These are phyloP conservation scores for Skeletonema costatum DNA, from an alignment of 108 stramenopile species.

Conservation along the genomic window DNA sequence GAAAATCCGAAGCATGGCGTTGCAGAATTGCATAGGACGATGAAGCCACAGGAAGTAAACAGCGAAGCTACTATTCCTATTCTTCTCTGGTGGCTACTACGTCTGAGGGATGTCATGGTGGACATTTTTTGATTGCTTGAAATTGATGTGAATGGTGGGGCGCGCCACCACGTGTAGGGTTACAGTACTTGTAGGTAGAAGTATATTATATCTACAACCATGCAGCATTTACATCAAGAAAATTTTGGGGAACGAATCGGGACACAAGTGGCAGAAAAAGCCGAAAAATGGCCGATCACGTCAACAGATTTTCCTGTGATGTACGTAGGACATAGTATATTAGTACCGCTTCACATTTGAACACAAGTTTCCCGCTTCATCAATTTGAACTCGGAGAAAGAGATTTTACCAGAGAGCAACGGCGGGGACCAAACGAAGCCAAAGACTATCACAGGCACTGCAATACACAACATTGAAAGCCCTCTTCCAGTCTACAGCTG, in stretches of 20 bases:
- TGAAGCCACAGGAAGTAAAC: background rate
- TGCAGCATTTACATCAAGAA: background rate
- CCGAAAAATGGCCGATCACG: no score
- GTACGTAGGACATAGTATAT: background rate
- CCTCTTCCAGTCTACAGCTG: no score
- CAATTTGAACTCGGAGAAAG: background rate
- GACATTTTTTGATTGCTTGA: background rate
- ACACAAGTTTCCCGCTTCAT: background rate
- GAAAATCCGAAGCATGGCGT: background rate
- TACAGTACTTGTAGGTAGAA: background rate
- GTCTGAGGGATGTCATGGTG: background rate
- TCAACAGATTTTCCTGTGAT: background rate
- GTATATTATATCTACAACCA: background rate
- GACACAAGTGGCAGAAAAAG: no score
- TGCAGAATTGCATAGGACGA: background rate
- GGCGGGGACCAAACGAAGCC: background rate
- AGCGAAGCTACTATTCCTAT: background rate
- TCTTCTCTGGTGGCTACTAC: constrained; percentile 2
- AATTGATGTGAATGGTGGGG: background rate
- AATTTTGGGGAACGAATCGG: no score
- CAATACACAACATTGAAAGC: no score
- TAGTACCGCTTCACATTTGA: background rate
- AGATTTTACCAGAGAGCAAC: background rate
- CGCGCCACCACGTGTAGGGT: background rate
- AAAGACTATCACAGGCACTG: no score